A percentile compares a stretch with the other conserved stretches of the same genome.
These are phyloP conservation scores for Phytophthora agathidicida DNA, from an alignment of 352 stramenopile species.

Conservation along the genomic window DNA sequence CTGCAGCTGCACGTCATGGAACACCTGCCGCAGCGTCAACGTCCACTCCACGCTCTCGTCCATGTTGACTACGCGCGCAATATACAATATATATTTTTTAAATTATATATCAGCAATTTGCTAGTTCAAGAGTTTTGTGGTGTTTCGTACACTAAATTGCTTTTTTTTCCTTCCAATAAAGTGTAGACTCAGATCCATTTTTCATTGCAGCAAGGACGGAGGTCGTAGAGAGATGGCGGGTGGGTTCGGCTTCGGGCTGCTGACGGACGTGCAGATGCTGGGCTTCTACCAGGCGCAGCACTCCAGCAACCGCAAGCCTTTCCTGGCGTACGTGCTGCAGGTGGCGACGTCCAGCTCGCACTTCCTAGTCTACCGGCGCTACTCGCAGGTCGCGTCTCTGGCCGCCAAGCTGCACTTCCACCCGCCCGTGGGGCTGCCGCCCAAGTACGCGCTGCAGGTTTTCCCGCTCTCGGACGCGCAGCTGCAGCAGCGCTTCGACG, in stretches of 20 bases:
- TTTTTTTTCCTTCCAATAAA: too few species aligned
- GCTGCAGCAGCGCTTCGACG: conserved; percentile 73
- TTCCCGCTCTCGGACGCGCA: conserved; percentile 71
- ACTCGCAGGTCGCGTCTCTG: conserved; percentile 75
- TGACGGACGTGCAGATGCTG: conserved; percentile 77
- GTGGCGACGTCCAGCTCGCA: conserved; percentile 45
- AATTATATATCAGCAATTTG: too few species aligned
- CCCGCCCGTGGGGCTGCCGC: conserved; percentile 66
- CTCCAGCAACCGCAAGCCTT: conserved; percentile 45
- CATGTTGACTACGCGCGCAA: not conserved
- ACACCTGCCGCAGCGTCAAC: conserved; percentile 57
- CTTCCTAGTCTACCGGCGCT: conserved; percentile 83
- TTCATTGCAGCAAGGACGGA: too few species aligned
- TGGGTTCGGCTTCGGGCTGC: conserved; percentile 67
- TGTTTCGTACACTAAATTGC: too few species aligned
- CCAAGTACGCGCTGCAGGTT: conserved; percentile 83
- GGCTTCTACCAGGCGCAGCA: conserved; percentile 83
- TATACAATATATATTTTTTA: too few species aligned
- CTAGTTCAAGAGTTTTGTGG: too few species aligned
- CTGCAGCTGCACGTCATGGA: conserved; percentile 72
- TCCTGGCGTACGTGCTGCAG: conserved; percentile 81
- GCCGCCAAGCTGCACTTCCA: conserved; percentile 73
- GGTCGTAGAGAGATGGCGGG: conserved; percentile 31
- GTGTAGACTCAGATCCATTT: too few species aligned
- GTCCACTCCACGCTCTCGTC: conserved; percentile 58